Conservation (phyloP, 148 eudicot species). For the Rhododendron kiyosumense region DNA sequence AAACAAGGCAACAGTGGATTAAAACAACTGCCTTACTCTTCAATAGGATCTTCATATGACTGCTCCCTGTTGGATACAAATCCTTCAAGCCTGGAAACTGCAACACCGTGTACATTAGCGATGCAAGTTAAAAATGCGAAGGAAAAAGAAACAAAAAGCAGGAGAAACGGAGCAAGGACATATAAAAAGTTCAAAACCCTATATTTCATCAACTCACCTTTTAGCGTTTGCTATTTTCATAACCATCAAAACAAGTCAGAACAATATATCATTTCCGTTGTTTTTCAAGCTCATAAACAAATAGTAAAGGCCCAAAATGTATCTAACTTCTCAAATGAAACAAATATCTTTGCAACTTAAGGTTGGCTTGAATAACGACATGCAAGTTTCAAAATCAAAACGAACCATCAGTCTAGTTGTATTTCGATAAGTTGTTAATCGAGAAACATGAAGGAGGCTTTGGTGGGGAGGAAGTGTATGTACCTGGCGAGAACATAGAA, state of each 20-base stretch:
- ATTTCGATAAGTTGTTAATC: too few species aligned
- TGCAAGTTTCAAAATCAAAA: not conserved
- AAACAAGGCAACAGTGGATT: constrained; percentile 10
- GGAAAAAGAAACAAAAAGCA: not conserved
- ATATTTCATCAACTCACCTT: not conserved
- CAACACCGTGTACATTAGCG: constrained; percentile 37
- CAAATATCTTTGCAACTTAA: not conserved
- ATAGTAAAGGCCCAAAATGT: not conserved
- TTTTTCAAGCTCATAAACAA: not conserved
- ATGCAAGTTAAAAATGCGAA: not conserved
- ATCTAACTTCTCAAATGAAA: not conserved
- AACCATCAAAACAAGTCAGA: not conserved
- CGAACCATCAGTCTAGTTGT: not conserved
- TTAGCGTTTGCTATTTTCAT: not conserved
- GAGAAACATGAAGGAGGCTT: too few species aligned
- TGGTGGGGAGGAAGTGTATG: too few species aligned
- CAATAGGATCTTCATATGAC: constrained; percentile 96
- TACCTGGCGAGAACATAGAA: too few species aligned
- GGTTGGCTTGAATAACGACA: not conserved
- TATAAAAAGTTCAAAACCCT: not conserved
- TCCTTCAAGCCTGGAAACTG: constrained; percentile 99
- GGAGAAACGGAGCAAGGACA: not conserved
- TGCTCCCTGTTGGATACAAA: constrained; percentile 98
- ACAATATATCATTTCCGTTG: not conserved
- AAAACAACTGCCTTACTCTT: constrained; percentile 68